Conservation (phyloP, 1,139 yeast species). For the Protomyces inundatus region DNA sequence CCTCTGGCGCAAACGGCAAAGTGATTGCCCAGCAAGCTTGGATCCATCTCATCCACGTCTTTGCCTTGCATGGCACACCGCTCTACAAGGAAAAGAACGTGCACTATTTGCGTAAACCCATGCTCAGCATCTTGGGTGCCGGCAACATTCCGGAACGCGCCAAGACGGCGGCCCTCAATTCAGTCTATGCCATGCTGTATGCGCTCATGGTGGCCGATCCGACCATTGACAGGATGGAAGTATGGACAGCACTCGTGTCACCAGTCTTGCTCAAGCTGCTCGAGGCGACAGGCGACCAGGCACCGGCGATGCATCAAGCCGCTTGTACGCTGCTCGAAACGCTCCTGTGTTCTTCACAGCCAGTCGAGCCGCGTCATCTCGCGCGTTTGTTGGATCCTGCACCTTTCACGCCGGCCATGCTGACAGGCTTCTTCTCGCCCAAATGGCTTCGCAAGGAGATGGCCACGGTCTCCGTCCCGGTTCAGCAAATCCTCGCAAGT, state of each 20-base stretch:
- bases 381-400: conserved; percentile 21
- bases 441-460: conserved; percentile 27
- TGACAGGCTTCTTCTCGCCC: conserved; percentile 14
- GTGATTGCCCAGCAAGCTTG: conserved; percentile 28
- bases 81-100: conserved; percentile 19
- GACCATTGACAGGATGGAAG: not conserved
- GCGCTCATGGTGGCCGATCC: conserved; percentile 17
- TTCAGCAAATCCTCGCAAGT: conserved; percentile 1
- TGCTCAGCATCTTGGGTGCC: conserved; percentile 4
- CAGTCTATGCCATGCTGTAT: conserved; percentile 23
- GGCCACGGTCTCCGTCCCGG: not conserved
- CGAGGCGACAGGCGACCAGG: conserved; percentile 2
- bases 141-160: not conserved
- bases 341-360: conserved; percentile 4
- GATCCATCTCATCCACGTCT: conserved; percentile 28
- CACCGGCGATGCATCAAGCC: not conserved
- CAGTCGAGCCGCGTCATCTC: conserved; percentile 22
- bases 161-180: conserved; percentile 25
- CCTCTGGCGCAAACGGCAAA: conserved; percentile 25
- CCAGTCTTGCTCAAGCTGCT: conserved; percentile 2
- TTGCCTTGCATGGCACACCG: conserved; percentile 8
- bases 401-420: not conserved
- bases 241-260: conserved; percentile 21
- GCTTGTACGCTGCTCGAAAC: not conserved
- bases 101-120: conserved; percentile 6